phyloP scores from a whole-genome alignment of 1,139 yeast genomes.

The Scheffersomyces cryptocercus region DNA sequence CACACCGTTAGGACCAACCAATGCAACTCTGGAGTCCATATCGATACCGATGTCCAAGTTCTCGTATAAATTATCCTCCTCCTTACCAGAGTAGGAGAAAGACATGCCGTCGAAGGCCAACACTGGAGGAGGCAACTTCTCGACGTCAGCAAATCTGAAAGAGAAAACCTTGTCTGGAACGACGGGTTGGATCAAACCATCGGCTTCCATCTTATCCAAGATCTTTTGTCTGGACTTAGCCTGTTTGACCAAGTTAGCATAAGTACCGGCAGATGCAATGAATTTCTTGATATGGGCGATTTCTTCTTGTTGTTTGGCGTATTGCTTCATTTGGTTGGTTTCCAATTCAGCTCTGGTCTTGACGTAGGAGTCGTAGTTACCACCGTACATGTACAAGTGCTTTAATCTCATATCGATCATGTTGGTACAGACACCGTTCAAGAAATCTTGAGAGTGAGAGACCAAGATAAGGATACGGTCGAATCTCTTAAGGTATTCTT shows the following conservation, averaged over 20 bases:
- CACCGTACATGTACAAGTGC: conserved; percentile 79
- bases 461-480: conserved; percentile 92
- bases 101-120: conserved; percentile 94
- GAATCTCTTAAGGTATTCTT: conserved; percentile 92
- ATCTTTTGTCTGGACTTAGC: conserved; percentile 99
- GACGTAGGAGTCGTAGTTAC: conserved; percentile 96
- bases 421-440: conserved; percentile 96
- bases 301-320: conserved; percentile 97
- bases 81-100: conserved; percentile 85
- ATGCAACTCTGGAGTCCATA: conserved; percentile 98
- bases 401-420: conserved; percentile 96
- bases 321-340: conserved; percentile 97
- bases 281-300: conserved; percentile 97
- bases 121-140: conserved; percentile 98
- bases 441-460: conserved; percentile 98
- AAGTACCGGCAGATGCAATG: conserved; percentile 99
- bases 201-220: conserved; percentile 99
- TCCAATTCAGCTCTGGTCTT: conserved; percentile 94
- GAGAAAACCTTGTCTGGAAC: conserved; percentile 91
- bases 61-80: conserved; percentile 87
- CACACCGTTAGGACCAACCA: conserved; percentile 99
- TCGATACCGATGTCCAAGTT: conserved; percentile 96
- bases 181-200: conserved; percentile 93
- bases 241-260: conserved; percentile 97
- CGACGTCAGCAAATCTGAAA: conserved; percentile 93